Evolutionary conservation across 2,329 filamentous ascomycete genomes (phyloP).

Genomic region (Hypoxylon sp.): DNA sequence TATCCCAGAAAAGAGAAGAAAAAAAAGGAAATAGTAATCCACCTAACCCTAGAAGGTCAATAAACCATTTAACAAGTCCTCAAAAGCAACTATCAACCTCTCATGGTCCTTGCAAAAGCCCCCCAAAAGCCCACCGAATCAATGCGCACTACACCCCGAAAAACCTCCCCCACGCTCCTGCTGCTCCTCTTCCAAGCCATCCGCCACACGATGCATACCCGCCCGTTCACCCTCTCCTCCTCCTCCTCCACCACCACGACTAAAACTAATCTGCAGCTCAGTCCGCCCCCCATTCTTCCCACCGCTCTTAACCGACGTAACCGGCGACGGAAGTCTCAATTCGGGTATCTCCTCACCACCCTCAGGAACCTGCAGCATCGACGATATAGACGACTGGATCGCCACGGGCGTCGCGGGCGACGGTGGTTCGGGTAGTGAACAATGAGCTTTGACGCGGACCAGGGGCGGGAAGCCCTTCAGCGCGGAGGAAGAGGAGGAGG

Average conservation of each 20-base stretch:
- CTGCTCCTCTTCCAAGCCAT: no score
- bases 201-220: no score
- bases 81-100: no score
- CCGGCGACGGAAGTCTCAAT: constrained; percentile 20
- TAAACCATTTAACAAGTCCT: not conserved
- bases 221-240: no score
- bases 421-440: not conserved
- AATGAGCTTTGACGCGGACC: not conserved
- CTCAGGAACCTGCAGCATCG: constrained; percentile 3
- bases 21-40: not conserved
- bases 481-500: not conserved
- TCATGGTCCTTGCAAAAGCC: no score
- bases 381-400: not conserved
- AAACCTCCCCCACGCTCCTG: no score
- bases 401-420: not conserved
- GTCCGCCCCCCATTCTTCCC: not conserved
- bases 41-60: not conserved
- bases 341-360: constrained; percentile 15
- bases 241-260: not conserved
- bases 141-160: no score
- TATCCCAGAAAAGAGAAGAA: not conserved
- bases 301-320: constrained; percentile 1
- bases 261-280: not conserved
- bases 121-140: no score
- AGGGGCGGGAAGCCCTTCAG: not conserved